Evolutionary conservation across 495 filamentous ascomycete species (phyloP).

Genomic region (Annulohypoxylon nitens): DNA sequence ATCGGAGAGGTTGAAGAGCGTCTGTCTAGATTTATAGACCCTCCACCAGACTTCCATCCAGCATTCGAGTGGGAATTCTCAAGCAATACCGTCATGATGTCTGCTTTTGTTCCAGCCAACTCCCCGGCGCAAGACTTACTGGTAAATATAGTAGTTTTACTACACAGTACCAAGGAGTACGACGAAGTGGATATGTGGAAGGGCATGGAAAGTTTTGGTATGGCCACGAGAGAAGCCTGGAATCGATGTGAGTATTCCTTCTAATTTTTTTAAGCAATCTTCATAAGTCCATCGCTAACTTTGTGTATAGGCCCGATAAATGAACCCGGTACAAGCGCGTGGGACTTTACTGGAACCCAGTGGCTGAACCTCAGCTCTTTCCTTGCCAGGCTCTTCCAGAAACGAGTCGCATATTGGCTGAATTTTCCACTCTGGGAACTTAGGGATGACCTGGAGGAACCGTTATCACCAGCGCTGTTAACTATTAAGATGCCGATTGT

Average conservation of each 20-base stretch:
- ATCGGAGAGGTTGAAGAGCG: not conserved
- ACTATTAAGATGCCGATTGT: slow-evolving; percentile 2
- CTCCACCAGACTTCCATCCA: not conserved
- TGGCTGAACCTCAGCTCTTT: slow-evolving; percentile 31
- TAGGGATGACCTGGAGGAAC: not conserved
- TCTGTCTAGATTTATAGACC: too few relatives aligned
- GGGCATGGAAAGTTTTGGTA: not conserved
- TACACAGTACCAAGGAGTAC: not conserved
- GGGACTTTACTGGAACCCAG: slow-evolving; percentile 1
- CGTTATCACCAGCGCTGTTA: not conserved
- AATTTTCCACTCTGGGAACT: slow-evolving; percentile 15
- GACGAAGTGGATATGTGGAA: slow-evolving; percentile 5
- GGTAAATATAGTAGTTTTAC: not conserved
- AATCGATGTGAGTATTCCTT: slow-evolving; percentile 2
- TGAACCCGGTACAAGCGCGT: not conserved
- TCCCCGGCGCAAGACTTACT: slow-evolving; percentile 15
- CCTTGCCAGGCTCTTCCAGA: not conserved
- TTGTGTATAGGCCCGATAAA: not conserved
- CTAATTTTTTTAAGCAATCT: not conserved
- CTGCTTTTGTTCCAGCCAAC: not conserved
- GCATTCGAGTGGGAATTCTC: not conserved
- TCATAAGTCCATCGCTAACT: not conserved
- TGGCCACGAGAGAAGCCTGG: slow-evolving; percentile 10
- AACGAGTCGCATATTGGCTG: not conserved
- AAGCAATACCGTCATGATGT: not conserved